phyloP scores from a whole-genome alignment of 768 basidiomycete genomes.

The Austroboletus festivus region DNA sequence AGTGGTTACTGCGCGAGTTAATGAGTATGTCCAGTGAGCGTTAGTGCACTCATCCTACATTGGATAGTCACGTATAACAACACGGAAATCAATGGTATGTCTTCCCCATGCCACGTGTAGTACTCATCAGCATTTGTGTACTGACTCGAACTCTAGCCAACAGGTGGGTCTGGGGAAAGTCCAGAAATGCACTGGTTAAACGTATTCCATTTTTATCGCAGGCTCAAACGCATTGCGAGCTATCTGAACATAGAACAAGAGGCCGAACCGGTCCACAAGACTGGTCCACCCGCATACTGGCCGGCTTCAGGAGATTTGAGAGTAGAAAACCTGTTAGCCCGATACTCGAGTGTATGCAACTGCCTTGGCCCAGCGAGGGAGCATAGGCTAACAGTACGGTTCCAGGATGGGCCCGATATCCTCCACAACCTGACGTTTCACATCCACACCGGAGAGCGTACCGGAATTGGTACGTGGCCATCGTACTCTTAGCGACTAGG shows the following conservation, averaged over 20 bases:
- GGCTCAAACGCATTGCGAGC: conserved; percentile 37
- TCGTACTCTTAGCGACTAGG: neutral
- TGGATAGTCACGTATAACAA: conserved; percentile 25
- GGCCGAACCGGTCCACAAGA: conserved; percentile 44
- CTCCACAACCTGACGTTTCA: conserved; percentile 6
- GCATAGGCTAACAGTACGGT: neutral
- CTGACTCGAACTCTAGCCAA: conserved; percentile 11
- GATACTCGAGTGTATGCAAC: conserved; percentile 38
- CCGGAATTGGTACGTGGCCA: conserved; percentile 5
- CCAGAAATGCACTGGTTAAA: neutral
- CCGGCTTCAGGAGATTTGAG: conserved; percentile 54
- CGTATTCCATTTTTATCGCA: conserved; percentile 2
- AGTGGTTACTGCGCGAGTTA: neutral
- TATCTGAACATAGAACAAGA: conserved; percentile 51
- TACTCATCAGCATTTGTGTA: conserved; percentile 1
- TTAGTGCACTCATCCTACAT: conserved; percentile 11
- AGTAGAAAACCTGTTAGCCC: conserved; percentile 52
- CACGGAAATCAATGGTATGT: conserved; percentile 10
- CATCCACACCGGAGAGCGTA: conserved; percentile 5
- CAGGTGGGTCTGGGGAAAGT: conserved; percentile 10
- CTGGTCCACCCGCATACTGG: conserved; percentile 62
- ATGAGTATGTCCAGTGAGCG: neutral
- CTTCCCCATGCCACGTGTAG: neutral
- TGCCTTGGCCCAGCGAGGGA: neutral
- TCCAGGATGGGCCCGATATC: conserved; percentile 1